These are phyloP conservation scores for Crithidia brevicula DNA, from an alignment of 208 protist genomes.

Conservation along the genomic window DNA sequence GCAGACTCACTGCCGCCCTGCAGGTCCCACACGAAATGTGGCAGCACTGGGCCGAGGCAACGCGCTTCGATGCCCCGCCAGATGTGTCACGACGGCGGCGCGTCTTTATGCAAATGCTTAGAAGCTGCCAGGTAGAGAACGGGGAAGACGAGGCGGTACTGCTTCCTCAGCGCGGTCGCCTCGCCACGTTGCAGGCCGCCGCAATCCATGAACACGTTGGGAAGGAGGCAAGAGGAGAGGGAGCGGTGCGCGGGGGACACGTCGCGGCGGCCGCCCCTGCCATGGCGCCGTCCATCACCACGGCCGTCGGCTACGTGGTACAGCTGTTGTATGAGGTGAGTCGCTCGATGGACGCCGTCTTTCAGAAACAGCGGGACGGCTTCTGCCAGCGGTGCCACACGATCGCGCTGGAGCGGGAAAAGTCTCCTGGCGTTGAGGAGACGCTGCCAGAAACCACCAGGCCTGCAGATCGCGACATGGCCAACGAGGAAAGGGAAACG, in stretches of 20 bases:
- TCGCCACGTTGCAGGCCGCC: constrained; percentile 20
- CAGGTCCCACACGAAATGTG: constrained; percentile 20
- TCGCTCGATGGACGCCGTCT: constrained; percentile 27
- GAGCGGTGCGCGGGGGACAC: neutral
- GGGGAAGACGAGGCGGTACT: constrained; percentile 23
- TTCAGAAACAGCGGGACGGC: constrained; percentile 31
- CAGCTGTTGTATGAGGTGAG: constrained; percentile 33
- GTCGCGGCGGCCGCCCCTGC: neutral
- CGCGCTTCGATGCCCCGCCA: constrained; percentile 24
- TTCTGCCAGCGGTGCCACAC: constrained; percentile 31
- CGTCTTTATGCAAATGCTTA: constrained; percentile 21
- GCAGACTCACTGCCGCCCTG: constrained; percentile 15
- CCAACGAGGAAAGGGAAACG: neutral
- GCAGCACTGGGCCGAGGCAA: constrained; percentile 22
- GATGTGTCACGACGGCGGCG: constrained; percentile 22
- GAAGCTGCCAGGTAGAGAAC: constrained; percentile 14
- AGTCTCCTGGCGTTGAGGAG: neutral
- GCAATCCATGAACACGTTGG: constrained; percentile 10
- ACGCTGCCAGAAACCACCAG: neutral
- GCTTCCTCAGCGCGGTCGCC: constrained; percentile 7
- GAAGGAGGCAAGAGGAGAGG: neutral
- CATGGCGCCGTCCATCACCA: neutral
- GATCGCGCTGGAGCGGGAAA: constrained; percentile 34
- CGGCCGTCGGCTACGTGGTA: constrained; percentile 31
- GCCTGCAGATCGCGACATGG: too few relatives aligned